Percentiles rank a stretch among this genome's conserved stretches.
These are phyloP conservation scores for Laguncularia racemosa DNA, from an alignment of 345 rosid genomes.

Conservation along the genomic window DNA sequence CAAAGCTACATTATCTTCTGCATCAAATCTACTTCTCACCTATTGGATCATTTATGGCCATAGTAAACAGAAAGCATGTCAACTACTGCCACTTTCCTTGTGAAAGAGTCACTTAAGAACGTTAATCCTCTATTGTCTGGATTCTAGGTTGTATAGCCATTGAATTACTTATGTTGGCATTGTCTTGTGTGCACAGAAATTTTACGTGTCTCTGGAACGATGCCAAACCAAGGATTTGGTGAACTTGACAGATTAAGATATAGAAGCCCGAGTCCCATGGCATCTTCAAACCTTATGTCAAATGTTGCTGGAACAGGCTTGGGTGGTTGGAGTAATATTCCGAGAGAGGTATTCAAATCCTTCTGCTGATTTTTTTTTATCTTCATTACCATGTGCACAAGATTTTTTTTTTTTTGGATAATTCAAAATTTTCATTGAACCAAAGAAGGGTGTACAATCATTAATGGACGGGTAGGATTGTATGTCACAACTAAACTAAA, in stretches of 20 bases:
- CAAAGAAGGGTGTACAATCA: no score
- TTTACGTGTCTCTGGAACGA: slow-evolving; percentile 68
- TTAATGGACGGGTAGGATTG: no score
- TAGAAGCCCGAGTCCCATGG: slow-evolving; percentile 98
- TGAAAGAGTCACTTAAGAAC: no score
- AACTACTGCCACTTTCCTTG: no score
- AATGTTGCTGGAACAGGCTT: slow-evolving; percentile 59
- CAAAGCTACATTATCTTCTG: no score
- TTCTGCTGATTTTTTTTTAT: neutral
- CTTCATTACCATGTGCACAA: neutral
- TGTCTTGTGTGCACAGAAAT: slow-evolving; percentile 53
- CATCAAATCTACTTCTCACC: no score
- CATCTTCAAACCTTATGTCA: slow-evolving; percentile 78
- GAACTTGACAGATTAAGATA: slow-evolving; percentile 79
- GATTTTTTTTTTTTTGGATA: no score
- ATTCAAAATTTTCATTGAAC: no score
- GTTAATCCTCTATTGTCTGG: neutral
- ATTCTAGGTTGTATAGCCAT: neutral
- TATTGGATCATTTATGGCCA: no score
- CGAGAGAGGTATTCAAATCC: slow-evolving; percentile 48
- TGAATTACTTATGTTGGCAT: slow-evolving; percentile 10
- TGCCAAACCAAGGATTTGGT: slow-evolving; percentile 85
- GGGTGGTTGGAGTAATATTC: slow-evolving; percentile 76
- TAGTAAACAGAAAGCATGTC: no score
- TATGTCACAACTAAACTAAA: no score